Evolutionary conservation across 2,329 filamentous ascomycete genomes (phyloP).

Genomic region (Nakataea oryzae): DNA sequence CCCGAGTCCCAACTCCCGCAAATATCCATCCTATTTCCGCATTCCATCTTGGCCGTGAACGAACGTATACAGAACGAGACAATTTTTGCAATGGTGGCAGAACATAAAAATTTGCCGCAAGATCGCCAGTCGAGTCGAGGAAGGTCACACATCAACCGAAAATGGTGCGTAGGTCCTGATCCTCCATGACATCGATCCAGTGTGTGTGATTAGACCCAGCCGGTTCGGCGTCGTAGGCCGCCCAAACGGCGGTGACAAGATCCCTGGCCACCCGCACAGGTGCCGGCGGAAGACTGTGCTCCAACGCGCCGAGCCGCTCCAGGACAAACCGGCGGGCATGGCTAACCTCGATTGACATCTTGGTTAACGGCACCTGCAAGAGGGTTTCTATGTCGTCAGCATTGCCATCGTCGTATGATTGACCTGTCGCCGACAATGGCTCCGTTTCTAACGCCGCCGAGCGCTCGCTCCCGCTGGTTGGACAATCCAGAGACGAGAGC

Average conservation of each 20-base stretch:
- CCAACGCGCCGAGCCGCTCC: constrained; percentile 21
- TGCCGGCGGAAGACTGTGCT: constrained; percentile 25
- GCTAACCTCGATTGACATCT: constrained; percentile 12
- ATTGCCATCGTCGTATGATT: not conserved
- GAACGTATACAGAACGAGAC: not conserved
- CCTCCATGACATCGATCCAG: constrained; percentile 28
- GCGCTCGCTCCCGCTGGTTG: not conserved
- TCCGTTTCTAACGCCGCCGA: too few species aligned
- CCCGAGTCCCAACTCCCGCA: not conserved
- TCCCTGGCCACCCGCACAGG: constrained; percentile 25
- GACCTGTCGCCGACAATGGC: too few species aligned
- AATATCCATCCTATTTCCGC: not conserved
- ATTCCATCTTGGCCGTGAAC: not conserved
- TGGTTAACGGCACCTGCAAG: not conserved
- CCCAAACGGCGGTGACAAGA: constrained; percentile 26
- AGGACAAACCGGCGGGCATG: constrained; percentile 24
- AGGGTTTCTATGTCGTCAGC: not conserved
- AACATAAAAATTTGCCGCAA: too few species aligned
- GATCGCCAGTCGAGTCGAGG: too few species aligned
- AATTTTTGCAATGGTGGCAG: too few species aligned
- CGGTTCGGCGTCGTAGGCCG: constrained; percentile 23
- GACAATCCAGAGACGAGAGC: not conserved
- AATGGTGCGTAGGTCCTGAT: constrained; percentile 5
- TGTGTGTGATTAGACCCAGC: constrained; percentile 17
- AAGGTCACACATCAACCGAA: constrained; percentile 4